A percentile compares a stretch with the other conserved stretches of the same genome.
phyloP scores from a whole-genome alignment of 208 protist genomes.

The Novymonas esmeraldas region DNA sequence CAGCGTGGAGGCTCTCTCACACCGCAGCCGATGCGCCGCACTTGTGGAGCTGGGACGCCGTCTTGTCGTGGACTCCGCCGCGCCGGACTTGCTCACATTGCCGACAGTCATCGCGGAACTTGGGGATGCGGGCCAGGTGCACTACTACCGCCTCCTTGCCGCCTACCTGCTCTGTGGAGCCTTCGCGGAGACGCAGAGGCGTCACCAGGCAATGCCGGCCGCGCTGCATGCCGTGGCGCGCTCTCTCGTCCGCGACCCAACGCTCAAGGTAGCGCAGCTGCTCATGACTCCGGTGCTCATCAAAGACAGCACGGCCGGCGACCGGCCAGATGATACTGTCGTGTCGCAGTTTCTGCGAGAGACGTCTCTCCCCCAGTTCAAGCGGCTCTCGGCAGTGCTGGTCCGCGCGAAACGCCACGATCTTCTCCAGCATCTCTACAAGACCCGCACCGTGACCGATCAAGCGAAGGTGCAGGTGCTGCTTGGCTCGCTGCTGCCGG shows the following conservation, averaged over 20 bases:
- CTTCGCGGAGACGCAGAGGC: not conserved
- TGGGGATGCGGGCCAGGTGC: slow-evolving; percentile 9
- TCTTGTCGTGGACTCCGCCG: not conserved
- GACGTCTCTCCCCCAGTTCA: slow-evolving; percentile 7
- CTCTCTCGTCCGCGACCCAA: slow-evolving; percentile 14
- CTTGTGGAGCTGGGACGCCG: slow-evolving; percentile 17
- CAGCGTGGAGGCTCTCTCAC: slow-evolving; percentile 6
- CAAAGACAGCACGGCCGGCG: too few relatives aligned
- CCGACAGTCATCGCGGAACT: slow-evolving; percentile 11
- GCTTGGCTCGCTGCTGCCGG: slow-evolving; percentile 3
- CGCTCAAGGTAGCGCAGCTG: slow-evolving; percentile 4
- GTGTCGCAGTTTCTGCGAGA: not conserved
- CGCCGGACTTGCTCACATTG: not conserved
- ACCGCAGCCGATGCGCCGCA: slow-evolving; percentile 15
- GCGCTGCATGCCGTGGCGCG: not conserved
- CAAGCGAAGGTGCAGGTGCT: slow-evolving; percentile 12
- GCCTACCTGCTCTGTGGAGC: slow-evolving; percentile 29
- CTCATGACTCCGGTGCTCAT: slow-evolving; percentile 14
- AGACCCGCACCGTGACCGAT: not conserved
- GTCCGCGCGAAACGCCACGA: not conserved
- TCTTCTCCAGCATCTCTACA: slow-evolving; percentile 13
- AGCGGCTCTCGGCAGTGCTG: slow-evolving; percentile 1
- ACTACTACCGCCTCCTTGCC: slow-evolving; percentile 25
- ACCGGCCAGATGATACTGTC: not conserved
- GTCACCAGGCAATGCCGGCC: not conserved